Conservation (phyloP, 306 rosid species). For the Nissolia schottii region DNA sequence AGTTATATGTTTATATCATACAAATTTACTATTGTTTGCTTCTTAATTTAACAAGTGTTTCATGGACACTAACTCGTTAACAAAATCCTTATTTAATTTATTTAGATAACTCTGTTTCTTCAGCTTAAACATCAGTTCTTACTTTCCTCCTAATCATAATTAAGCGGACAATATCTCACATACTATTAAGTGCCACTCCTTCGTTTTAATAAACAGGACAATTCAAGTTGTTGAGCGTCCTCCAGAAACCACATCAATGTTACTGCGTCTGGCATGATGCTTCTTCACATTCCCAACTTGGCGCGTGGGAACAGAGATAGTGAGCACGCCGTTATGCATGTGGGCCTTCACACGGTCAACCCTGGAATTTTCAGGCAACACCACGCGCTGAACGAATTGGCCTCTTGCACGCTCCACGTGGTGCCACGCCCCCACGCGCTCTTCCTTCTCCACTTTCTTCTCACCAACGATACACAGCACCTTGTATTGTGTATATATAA, state of each 20-base stretch:
- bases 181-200: no score
- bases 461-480: constrained; percentile 32
- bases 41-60: no score
- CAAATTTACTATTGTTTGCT: no score
- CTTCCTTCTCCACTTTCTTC: constrained; percentile 25
- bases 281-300: neutral
- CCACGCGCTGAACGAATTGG: constrained; percentile 27
- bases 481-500: no score
- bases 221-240: neutral
- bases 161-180: no score
- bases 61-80: no score
- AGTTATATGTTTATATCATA: no score
- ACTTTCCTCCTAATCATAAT: no score
- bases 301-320: constrained; percentile 35
- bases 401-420: constrained; percentile 24
- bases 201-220: no score
- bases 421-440: constrained; percentile 14
- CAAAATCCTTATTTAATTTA: no score
- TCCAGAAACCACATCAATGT: neutral
- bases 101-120: no score
- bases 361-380: constrained; percentile 34
- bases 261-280: neutral
- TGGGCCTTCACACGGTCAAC: constrained; percentile 18
- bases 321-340: constrained; percentile 37
- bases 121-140: no score